Base-by-base conservation (phyloP, 2,329 filamentous ascomycete genomes). In the Grosmannia clavigera region DNA sequence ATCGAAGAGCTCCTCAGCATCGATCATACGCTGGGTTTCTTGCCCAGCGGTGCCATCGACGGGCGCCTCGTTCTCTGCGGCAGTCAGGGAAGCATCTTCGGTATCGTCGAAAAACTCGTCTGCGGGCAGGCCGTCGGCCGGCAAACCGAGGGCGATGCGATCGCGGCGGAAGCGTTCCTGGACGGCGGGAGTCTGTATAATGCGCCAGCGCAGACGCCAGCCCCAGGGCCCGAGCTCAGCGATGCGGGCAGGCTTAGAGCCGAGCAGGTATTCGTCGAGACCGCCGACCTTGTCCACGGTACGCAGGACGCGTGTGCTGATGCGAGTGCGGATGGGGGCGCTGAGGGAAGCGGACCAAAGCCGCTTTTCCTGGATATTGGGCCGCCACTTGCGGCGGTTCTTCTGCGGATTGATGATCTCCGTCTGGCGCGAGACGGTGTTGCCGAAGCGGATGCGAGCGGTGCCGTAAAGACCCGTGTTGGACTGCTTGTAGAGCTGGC, bases 191-290 rank as follows among this genome's bases (percentile, higher is more conserved):
- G 85, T 91, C 75, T 92, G 89, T 86, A 96, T 90, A 63, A 99
- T 78, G 63, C 88, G 82, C 88, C 91, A 96, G 65, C 94, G 79
- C 68, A 99, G 75, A 67, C 86, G 83, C 94, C 94, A 99, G 7
- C 94, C 94, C 65, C 87, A 87, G 58, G 92, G 84, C 5, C 94
- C 94, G 61, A 99, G 78, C 73, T 96, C 90, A 76, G 86, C 88
- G 69, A 97, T 80, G 64, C 94, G 82, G 50, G 79, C 81, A 19
- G 86, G 77, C 74, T 90, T 94, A 70, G 84, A 81, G 66, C 90
- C 91, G 51, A 96, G 78, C 54, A 99, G 78, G 75, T 99, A 99
- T 68, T 91, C 85, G 72, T 99, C 94, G 64, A 99, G 78, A 9
- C 94, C 91, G 62, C 92, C 92, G 63, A 87, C 84, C 70, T 91